Evolutionary conservation across 2,329 filamentous ascomycete species (phyloP), one percentile per base, ranked within the genome.

Genomic region (Beauveria rudraprayagi): DNA sequence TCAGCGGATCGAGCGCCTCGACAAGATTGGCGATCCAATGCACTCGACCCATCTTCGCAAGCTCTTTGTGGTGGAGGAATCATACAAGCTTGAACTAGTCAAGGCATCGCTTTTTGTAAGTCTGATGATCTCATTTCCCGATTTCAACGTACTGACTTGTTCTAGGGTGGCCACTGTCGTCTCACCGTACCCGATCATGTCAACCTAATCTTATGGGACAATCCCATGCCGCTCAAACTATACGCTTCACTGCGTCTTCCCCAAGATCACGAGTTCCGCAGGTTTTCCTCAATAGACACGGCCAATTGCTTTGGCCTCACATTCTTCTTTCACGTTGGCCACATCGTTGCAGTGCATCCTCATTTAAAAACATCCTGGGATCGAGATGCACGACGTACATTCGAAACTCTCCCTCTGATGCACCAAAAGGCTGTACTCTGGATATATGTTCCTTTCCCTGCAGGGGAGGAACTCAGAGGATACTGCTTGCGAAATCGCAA

Each of bases 391-490:
- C 37, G 47, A 2, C n/a, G 41, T 5, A 60, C 57, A 51, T 60
- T 54, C 34, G 48, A 54, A 9, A 53, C 40, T 11, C 41, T 60
- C 11, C 48, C 57, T n/a, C 41, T 54, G 8, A 46, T 19, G 26
- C 43, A 60, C 48, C 48, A 54, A 30, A 47, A 54, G 24, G 48
- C 40, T 41, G 57, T 11, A 3, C 41, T 54, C 19, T 60, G 57
- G 57, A 28, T 60, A 5, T 60, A 60, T 19, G 51, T 60, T 19
- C 57, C 57, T 5, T 51, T 60, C 11, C 57, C 57, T 1, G 24
- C 24, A 3, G 50, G 50, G 3, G 57, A 60, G 30, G 48, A 60
- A 43, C 44, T 60, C 1, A 34, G 16, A 10, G 57, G 48, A 19
- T 54, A 53, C 52, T 48, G 46, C 24, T 43, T 59, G 47, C 47